Evolutionary conservation across 805 yeast genomes (phyloP), one percentile per base, ranked within the genome.

Genomic region (Lachancea sp.): DNA sequence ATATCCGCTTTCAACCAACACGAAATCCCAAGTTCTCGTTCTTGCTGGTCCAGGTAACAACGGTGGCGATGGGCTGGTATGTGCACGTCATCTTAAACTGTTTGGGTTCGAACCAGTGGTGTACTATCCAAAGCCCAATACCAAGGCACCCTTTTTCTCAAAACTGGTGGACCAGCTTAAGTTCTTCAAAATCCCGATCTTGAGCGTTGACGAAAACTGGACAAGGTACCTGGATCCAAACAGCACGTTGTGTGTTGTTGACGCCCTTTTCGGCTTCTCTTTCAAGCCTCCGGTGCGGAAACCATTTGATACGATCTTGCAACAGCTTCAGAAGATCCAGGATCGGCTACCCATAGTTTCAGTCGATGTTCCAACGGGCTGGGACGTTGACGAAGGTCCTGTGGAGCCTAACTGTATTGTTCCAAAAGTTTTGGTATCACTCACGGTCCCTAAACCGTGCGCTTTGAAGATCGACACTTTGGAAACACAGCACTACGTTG

Each of bases 11-110:
- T 2, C 80, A 80, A 1, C 36, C 44, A 7, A 27, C 22, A 45
- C 60, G 11, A 69, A 68, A 37, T 63, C 69, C 32, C 68, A 63
- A 10, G 81, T 89, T 1, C 67, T 90, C 35, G 75, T 93, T 1
- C 69, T 93, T 4, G 88, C 82, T 10, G 99, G 99, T 0, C 98
- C 98, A 0, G 99, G 99, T 1, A 93, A 93, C 59, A 93, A 93
- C 59, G 80, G 96, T 1, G 99, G 98, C 2, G 99, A 93, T 66
- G 99, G 98, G 0, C 68, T 93, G 12, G 99, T 93, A 1, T 95
- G 96, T 25, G 95, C 97, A 1, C 73, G 99, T 36, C 99, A 93
- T 61, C 69, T 93, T 50, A 78, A 78, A 52, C 66, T 89, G 11
- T 79, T 93, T 72, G 93, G 93, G 2, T 87, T 81, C 60, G 67